phyloP scores from a whole-genome alignment of 495 filamentous ascomycete genomes.

The Endocarpon pusillum region DNA sequence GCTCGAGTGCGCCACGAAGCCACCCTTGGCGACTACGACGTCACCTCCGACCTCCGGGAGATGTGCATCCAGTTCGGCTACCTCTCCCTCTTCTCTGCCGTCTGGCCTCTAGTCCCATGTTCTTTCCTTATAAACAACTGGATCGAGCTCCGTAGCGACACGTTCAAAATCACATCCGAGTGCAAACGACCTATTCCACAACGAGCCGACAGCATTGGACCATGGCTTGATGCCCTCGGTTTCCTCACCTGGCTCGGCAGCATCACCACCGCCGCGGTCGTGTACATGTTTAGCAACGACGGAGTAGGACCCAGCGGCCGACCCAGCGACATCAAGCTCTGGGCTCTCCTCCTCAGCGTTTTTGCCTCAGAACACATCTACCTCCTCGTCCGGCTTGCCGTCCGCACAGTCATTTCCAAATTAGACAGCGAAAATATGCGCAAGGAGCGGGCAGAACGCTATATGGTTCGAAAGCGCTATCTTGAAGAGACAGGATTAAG shows the following conservation, averaged over 20 bases:
- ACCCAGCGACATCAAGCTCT: slow-evolving; percentile 53
- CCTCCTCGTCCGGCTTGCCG: slow-evolving; percentile 49
- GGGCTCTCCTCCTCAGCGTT: slow-evolving; percentile 69
- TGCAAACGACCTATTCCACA: slow-evolving; percentile 76
- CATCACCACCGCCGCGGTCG: slow-evolving; percentile 64
- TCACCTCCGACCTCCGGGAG: slow-evolving; percentile 32
- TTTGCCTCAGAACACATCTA: slow-evolving; percentile 81
- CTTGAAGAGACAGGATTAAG: slow-evolving; percentile 48
- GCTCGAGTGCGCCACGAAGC: slow-evolving; percentile 69
- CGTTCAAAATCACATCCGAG: slow-evolving; percentile 83
- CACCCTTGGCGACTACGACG: slow-evolving; percentile 73
- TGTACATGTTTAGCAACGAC: slow-evolving; percentile 69
- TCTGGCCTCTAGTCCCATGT: slow-evolving; percentile 78
- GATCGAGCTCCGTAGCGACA: slow-evolving; percentile 85
- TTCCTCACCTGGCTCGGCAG: slow-evolving; percentile 88
- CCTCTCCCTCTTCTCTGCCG: slow-evolving; percentile 77
- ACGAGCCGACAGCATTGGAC: slow-evolving; percentile 83
- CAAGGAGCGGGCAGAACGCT: slow-evolving; percentile 63
- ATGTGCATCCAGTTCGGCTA: slow-evolving; percentile 46
- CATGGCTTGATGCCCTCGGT: slow-evolving; percentile 75
- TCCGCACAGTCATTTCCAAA: slow-evolving; percentile 53
- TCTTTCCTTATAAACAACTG: slow-evolving; percentile 94
- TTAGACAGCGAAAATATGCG: slow-evolving; percentile 71
- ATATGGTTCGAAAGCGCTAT: slow-evolving; percentile 51
- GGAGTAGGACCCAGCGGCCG: slow-evolving; percentile 30